These are phyloP conservation scores for Mortierella sp. DNA, from an alignment of 371 early-diverging fungal species.

Conservation along the genomic window DNA sequence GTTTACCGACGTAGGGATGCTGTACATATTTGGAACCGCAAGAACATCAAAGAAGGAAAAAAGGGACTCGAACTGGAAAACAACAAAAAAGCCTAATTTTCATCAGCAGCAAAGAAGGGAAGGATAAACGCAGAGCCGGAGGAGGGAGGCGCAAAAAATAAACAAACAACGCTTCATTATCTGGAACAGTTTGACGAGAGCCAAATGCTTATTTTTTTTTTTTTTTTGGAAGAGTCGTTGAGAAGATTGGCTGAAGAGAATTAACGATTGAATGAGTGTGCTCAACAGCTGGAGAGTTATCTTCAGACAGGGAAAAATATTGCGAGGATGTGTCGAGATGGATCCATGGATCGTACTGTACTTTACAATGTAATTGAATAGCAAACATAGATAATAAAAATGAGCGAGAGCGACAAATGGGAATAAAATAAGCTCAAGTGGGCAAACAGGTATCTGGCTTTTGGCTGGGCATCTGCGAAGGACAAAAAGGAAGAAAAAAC, in stretches of 20 bases:
- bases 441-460: constrained; percentile 12
- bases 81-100: constrained; percentile 10
- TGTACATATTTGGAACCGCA: constrained; percentile 8
- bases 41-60: constrained; percentile 3
- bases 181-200: constrained; percentile 15
- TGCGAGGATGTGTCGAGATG: neutral
- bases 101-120: neutral
- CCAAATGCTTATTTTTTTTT: constrained; percentile 12
- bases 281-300: neutral
- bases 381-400: neutral
- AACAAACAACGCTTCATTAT: constrained; percentile 7
- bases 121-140: constrained; percentile 52
- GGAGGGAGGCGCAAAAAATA: constrained; percentile 13
- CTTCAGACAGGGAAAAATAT: neutral
- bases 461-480: neutral
- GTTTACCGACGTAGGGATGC: neutral
- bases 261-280: neutral
- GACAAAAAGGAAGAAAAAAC: neutral
- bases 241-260: neutral
- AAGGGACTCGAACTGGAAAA: constrained; percentile 3
- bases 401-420: neutral
- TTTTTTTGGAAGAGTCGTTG: neutral
- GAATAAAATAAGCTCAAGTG: constrained; percentile 2
- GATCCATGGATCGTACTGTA: neutral
- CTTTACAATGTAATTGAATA: neutral